These are phyloP conservation scores for Lepidium africanum DNA, from an alignment of 345 rosid species.

Conservation along the genomic window DNA sequence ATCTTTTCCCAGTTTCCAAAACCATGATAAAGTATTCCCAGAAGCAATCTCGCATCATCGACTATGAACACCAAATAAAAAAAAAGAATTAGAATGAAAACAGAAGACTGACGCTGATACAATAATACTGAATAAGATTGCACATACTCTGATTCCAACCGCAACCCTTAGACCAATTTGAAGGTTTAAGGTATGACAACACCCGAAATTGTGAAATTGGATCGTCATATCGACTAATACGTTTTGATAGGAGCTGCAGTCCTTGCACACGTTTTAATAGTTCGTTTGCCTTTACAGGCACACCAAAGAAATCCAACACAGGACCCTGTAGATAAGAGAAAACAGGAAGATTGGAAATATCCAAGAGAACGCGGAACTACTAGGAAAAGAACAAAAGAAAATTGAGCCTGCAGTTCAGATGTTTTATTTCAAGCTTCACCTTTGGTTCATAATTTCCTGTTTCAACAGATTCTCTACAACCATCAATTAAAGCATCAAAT, in stretches of 20 bases:
- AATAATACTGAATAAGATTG: background rate
- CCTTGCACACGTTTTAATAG: slow-evolving; percentile 73
- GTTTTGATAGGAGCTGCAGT: slow-evolving; percentile 81
- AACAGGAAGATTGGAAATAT: background rate
- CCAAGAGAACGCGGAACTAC: background rate
- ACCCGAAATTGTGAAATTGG: slow-evolving; percentile 89
- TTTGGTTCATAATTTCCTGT: slow-evolving; percentile 61
- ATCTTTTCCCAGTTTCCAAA: slow-evolving; percentile 99
- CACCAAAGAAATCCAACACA: slow-evolving; percentile 93
- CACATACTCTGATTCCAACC: slow-evolving; percentile 96
- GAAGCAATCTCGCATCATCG: slow-evolving; percentile 97
- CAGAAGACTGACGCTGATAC: background rate
- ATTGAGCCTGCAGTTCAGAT: slow-evolving; percentile 1
- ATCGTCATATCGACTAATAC: slow-evolving; percentile 68
- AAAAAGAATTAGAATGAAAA: background rate
- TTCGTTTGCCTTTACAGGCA: slow-evolving; percentile 88
- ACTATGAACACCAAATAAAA: slow-evolving; percentile 34
- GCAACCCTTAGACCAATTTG: slow-evolving; percentile 99
- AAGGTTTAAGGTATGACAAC: slow-evolving; percentile 78
- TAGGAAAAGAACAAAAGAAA: background rate
- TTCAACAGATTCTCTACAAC: slow-evolving; percentile 77
- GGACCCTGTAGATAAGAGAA: slow-evolving; percentile 57
- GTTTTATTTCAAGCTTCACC: slow-evolving; percentile 37
- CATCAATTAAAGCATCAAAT: slow-evolving; percentile 77
- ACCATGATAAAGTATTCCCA: slow-evolving; percentile 87